A percentile compares a stretch with the other conserved stretches of the same genome.
Conservation (phyloP, 306 rosid genomes). For the Ochetophila trinervis region DNA sequence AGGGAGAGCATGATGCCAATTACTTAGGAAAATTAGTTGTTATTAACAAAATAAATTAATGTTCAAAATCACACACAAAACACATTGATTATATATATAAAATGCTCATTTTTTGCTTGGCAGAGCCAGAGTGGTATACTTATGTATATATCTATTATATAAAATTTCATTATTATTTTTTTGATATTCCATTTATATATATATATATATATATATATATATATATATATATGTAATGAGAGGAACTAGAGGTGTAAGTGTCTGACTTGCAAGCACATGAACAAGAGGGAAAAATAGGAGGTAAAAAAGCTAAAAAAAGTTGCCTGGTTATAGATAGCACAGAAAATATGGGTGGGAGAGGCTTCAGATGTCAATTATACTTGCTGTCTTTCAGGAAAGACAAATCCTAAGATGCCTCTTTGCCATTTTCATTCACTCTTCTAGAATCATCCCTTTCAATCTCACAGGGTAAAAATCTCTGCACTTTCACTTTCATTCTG, state of each 20-base stretch:
- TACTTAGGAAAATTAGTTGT: no score
- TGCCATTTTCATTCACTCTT: slow-evolving; percentile 44
- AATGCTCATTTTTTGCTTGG: no score
- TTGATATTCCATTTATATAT: no score
- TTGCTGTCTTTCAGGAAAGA: slow-evolving; percentile 59
- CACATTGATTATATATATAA: no score
- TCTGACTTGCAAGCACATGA: slow-evolving; percentile 47
- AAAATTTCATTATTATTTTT: no score
- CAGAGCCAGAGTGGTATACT: no score
- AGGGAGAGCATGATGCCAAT: no score
- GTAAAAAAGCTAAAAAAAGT: not conserved
- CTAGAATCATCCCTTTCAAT: slow-evolving; percentile 42
- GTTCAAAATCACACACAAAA: no score
- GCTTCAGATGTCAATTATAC: slow-evolving; percentile 41
- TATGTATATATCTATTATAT: no score
- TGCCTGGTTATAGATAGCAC: slow-evolving; percentile 41
- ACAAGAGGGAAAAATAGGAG: slow-evolving; percentile 33
- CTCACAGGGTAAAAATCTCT: slow-evolving; percentile 32
- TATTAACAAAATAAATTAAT: no score
- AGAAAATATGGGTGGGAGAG: slow-evolving; percentile 41
- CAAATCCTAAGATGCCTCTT: slow-evolving; percentile 77
- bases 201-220: no score
- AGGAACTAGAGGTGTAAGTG: slow-evolving; percentile 12
- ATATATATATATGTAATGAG: no score
- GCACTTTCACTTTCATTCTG: slow-evolving; percentile 64